Evolutionary conservation across 1,139 yeast species (phyloP), one percentile per base, ranked within the genome.

Genomic region (Scheffersomyces insectosa): DNA sequence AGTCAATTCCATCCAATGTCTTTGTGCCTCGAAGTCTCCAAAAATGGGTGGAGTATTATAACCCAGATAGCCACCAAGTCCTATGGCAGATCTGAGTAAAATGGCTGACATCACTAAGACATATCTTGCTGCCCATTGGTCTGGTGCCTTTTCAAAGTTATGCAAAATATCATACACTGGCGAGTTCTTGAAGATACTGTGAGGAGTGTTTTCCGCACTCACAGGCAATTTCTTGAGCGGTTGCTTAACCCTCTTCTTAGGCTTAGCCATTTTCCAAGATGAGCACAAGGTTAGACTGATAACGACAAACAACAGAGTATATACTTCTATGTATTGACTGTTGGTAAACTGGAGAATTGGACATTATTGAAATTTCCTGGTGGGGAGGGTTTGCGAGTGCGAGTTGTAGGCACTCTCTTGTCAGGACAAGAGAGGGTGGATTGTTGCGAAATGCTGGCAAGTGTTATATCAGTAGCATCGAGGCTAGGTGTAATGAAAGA

Each of bases 11-110:
- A 93, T 79, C 99, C 99, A 93, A 62, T 93, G 99, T 51, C 99
- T 77, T 63, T 95, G 99, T 0, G 99, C 98, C 64, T 95, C 99
- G 60, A 93, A 93, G 62, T 93, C 99, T 3, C 99, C 99, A 68
- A 73, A 83, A 79, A 88, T 79, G 6, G 98, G 98, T 11, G 85
- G 81, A 3, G 72, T 68, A 8, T 72, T 68, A 50, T 66, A 62
- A 0, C 96, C 99, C 39, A 96, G 89, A 60, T 82, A 91, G 3
- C 91, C 79, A 0, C 98, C 99, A 37, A 91, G 70, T 0, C 97
- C 97, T 13, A 93, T 85, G 1, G 96, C 96, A 39, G 89, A 78
- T 51, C 96, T 73, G 3, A 91, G 75, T 14, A 93, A 79, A 7
- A 90, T 65, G 1, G 95, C 90, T 47, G 88, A 80, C 43, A 88